Evolutionary conservation across 2,329 filamentous ascomycete species (phyloP), one percentile per base, ranked within the genome.

Genomic region (Aspergillus terreus): DNA sequence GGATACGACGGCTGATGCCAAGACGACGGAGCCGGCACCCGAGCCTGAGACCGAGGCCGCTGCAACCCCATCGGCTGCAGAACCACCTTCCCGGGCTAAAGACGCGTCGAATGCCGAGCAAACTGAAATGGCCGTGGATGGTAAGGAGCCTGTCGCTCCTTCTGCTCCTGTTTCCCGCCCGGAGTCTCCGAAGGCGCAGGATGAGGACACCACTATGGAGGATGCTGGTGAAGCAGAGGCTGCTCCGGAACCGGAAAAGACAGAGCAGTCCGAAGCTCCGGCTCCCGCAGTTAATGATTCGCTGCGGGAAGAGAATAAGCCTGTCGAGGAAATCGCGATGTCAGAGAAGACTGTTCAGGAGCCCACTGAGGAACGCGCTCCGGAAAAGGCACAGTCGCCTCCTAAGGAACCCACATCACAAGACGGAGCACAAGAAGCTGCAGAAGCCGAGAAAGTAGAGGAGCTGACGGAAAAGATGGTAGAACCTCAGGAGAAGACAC

Each of bases 11-110:
- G 46, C 63, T 30, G 74, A 75, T 55, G 59, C 64, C 12, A 70
- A 69, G 46, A 75, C 74, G 47, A 75, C 74, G 69, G 66, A 68
- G 19, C 74, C 77, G 49, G 68, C 59, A 19, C 70, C 67, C 19
- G 68, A 71, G 45, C 65, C 68, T 1, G 67, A 71, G 43, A 58
- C 65, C 53, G 67, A 66, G 61, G 57, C 59, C 55, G 61, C 68
- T 57, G 57, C 44, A 46, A 59, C 66, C 21, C 58, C 70, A 1
- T 63, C 69, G 2, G 56, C 67, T 15, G 65, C 65, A 23, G 62
- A 71, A 7, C 53, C 64, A 2, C 55, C 58, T 36, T 61, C 66
- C 17, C 65, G 61, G 35, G 65, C 58, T 11, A 68, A 71, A 27
- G 68, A 68, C 21, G 61, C 63, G 3, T 60, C 67, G 14, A 63